Percentiles rank a stretch among this genome's conserved stretches.
phyloP scores from a whole-genome alignment of 202 grass and related monocot genomes.

The Alloteropsis angusta region DNA sequence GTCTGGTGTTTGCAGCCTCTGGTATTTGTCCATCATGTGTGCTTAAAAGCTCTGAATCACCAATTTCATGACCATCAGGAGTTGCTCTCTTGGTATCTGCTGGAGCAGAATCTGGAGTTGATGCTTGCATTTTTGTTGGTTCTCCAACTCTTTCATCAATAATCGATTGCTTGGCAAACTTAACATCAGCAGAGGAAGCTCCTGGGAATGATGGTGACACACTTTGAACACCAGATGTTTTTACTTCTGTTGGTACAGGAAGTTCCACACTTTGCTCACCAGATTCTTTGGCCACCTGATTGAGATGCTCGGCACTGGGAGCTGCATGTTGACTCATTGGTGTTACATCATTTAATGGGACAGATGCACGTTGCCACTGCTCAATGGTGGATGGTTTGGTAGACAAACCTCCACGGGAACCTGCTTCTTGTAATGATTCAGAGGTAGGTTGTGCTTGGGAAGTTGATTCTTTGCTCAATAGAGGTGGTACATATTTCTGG shows the following conservation, averaged over 20 bases:
- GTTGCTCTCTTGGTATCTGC: slow-evolving; percentile 10
- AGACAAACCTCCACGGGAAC: slow-evolving; percentile 11
- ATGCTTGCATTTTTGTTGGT: slow-evolving; percentile 12
- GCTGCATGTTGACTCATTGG: background rate
- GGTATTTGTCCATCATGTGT: background rate
- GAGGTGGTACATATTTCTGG: slow-evolving; percentile 5
- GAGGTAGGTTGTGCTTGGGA: slow-evolving; percentile 8
- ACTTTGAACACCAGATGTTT: slow-evolving; percentile 16
- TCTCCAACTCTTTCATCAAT: slow-evolving; percentile 9
- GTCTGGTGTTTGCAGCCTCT: background rate
- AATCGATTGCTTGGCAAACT: background rate
- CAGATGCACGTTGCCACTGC: slow-evolving; percentile 19
- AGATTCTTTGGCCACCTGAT: background rate
- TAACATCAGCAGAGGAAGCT: background rate
- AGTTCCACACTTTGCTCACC: slow-evolving; percentile 11
- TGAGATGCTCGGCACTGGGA: background rate
- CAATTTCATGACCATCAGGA: background rate
- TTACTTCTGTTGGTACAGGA: background rate
- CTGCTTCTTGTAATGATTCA: background rate
- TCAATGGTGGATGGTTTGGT: slow-evolving; percentile 17
- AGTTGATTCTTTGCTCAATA: slow-evolving; percentile 9
- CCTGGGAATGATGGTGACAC: slow-evolving; percentile 11
- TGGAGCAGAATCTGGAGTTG: background rate
- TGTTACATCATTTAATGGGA: slow-evolving; percentile 1
- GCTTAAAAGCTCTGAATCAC: background rate